Evolutionary conservation across 2,329 filamentous ascomycete species (phyloP).

Genomic region (Elsinoe batatas): DNA sequence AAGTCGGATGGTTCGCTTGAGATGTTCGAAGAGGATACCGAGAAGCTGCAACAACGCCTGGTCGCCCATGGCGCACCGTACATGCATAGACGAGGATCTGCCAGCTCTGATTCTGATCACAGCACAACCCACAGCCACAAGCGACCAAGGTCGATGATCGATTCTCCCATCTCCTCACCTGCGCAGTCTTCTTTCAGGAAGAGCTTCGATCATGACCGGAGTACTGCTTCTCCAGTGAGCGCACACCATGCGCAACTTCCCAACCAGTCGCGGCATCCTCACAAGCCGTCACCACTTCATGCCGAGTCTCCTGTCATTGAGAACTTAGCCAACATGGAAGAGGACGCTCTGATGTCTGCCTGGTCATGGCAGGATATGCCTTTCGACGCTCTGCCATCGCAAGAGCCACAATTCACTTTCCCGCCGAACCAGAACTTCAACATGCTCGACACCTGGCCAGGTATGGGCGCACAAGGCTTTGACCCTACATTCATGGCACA

Average conservation of each 20-base stretch:
- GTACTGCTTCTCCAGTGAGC: slow-evolving; percentile 22
- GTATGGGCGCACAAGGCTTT: background rate
- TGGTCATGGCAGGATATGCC: slow-evolving; percentile 15
- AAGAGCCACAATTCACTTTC: slow-evolving; percentile 11
- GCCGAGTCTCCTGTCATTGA: slow-evolving; percentile 12
- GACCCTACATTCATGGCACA: slow-evolving; percentile 11
- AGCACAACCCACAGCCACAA: slow-evolving; percentile 30
- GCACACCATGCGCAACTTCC: slow-evolving; percentile 16
- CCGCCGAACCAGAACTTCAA: background rate
- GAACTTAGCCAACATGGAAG: slow-evolving; percentile 12
- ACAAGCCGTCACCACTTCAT: slow-evolving; percentile 19
- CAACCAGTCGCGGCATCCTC: slow-evolving; percentile 23
- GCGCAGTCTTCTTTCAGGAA: slow-evolving; percentile 24
- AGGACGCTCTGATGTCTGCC: slow-evolving; percentile 14
- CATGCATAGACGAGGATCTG: slow-evolving; percentile 42
- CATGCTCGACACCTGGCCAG: slow-evolving; percentile 8
- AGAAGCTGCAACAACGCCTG: slow-evolving; percentile 45
- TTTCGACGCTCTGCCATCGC: background rate
- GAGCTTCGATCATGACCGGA: slow-evolving; percentile 22
- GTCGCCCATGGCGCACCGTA: slow-evolving; percentile 43
- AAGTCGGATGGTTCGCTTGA: slow-evolving; percentile 36
- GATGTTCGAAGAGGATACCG: slow-evolving; percentile 51
- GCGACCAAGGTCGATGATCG: slow-evolving; percentile 26
- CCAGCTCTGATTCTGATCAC: slow-evolving; percentile 49
- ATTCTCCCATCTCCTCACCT: slow-evolving; percentile 26